Conservation (phyloP, 108 stramenopile species). For the Cyclotella sp. region DNA sequence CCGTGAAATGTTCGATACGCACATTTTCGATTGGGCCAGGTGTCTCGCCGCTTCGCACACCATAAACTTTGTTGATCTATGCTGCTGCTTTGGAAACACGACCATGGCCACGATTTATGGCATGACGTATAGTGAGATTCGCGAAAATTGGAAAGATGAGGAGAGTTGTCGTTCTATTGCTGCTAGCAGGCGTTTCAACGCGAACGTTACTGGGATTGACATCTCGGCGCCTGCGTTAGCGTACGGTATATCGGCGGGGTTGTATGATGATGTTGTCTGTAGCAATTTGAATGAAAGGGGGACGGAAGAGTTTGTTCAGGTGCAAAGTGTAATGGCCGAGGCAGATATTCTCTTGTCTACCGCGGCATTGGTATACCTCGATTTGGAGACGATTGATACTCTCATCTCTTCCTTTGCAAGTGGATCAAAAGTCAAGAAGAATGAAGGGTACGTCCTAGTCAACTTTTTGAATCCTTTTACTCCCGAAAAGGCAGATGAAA, state of each 20-base stretch:
- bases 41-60: not conserved
- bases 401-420: slow-evolving; percentile 37
- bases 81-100: slow-evolving; percentile 59
- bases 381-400: slow-evolving; percentile 41
- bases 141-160: slow-evolving; percentile 58
- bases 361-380: slow-evolving; percentile 49
- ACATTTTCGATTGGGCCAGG: slow-evolving; percentile 33
- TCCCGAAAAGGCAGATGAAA: slow-evolving; percentile 56
- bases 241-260: slow-evolving; percentile 44
- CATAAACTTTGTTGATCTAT: slow-evolving; percentile 49
- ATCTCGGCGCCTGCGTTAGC: slow-evolving; percentile 51
- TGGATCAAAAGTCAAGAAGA: not conserved
- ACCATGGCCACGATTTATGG: slow-evolving; percentile 61
- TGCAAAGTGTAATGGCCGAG: slow-evolving; percentile 26
- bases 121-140: slow-evolving; percentile 52
- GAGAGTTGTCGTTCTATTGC: slow-evolving; percentile 27
- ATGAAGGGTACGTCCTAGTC: slow-evolving; percentile 46
- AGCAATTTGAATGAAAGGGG: slow-evolving; percentile 44
- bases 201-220: slow-evolving; percentile 48
- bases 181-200: slow-evolving; percentile 22
- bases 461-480: slow-evolving; percentile 61
- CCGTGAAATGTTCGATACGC: slow-evolving; percentile 50
- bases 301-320: slow-evolving; percentile 12
- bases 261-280: slow-evolving; percentile 45
- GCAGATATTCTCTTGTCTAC: slow-evolving; percentile 46